phyloP scores from a whole-genome alignment of 495 filamentous ascomycete genomes.

The Daldinia loculata region DNA sequence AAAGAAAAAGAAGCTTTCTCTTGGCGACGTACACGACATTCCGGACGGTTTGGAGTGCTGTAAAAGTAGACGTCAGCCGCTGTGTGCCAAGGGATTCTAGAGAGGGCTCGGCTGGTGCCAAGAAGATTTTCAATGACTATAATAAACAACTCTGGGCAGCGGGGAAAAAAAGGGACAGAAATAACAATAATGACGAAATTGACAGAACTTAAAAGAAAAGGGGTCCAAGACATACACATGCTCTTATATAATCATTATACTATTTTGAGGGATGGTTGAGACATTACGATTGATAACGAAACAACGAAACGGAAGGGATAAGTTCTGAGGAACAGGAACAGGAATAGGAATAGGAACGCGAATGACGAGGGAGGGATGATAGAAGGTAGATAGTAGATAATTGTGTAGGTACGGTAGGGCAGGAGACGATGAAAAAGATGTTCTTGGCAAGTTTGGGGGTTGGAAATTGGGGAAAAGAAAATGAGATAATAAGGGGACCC shows the following conservation, averaged over 20 bases:
- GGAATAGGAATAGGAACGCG: conserved; percentile 8
- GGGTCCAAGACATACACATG: conserved; percentile 48
- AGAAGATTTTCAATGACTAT: conserved; percentile 42
- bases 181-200: conserved; percentile 20
- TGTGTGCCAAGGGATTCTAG: conserved; percentile 8
- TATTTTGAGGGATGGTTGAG: conserved; percentile 41
- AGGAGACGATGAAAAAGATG: conserved; percentile 45
- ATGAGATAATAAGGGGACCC: conserved; percentile 35
- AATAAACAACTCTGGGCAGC: conserved; percentile 43
- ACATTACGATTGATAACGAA: conserved; percentile 40
- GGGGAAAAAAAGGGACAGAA: conserved; percentile 37
- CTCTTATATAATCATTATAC: conserved; percentile 48
- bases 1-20: conserved; percentile 45
- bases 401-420: conserved; percentile 10
- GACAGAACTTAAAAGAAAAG: conserved; percentile 13
- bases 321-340: conserved; percentile 9
- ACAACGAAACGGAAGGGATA: conserved; percentile 9
- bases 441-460: conserved; percentile 51
- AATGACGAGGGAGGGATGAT: conserved; percentile 26
- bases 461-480: conserved; percentile 37
- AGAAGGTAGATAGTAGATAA: conserved; percentile 4
- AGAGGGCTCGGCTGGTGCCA: conserved; percentile 35
- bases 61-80: conserved; percentile 43
- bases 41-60: conserved; percentile 50
- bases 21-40: conserved; percentile 51